phyloP scores from a whole-genome alignment of 2,329 filamentous ascomycete genomes.

The Sarocladium oryzae region DNA sequence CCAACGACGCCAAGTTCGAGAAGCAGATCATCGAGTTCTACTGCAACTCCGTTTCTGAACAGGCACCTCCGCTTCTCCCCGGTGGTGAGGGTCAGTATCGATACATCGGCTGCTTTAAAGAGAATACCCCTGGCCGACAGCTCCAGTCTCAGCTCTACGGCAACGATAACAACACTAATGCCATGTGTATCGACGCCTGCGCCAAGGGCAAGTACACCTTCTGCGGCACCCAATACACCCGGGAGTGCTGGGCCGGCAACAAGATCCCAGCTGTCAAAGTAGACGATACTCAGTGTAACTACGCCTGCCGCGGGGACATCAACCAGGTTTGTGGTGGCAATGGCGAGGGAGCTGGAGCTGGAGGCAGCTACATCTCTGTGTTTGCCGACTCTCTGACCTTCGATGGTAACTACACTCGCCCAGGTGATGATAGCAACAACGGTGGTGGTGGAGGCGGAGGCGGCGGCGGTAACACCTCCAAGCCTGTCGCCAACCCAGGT shows the following conservation, averaged over 20 bases:
- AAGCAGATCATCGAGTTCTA: constrained; percentile 47
- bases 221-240: constrained; percentile 42
- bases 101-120: constrained; percentile 49
- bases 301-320: constrained; percentile 40
- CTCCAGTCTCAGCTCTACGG: constrained; percentile 35
- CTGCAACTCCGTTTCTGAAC: constrained; percentile 45
- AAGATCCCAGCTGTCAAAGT: constrained; percentile 37
- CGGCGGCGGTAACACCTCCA: neutral
- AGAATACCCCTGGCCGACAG: constrained; percentile 49
- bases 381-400: constrained; percentile 32
- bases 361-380: constrained; percentile 39
- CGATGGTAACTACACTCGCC: constrained; percentile 21
- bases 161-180: constrained; percentile 34
- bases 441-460: constrained; percentile 1
- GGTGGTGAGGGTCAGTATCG: constrained; percentile 41
- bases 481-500: constrained; percentile 30
- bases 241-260: constrained; percentile 50
- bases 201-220: constrained; percentile 28
- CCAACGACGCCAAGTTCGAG: constrained; percentile 43
- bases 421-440: constrained; percentile 10
- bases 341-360: constrained; percentile 24
- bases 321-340: constrained; percentile 49
- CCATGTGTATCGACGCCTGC: constrained; percentile 39
- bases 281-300: constrained; percentile 43
- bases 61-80: constrained; percentile 40